Base-by-base conservation (phyloP, 2,329 filamentous ascomycete species). In the Cladophialophora psammophila region DNA sequence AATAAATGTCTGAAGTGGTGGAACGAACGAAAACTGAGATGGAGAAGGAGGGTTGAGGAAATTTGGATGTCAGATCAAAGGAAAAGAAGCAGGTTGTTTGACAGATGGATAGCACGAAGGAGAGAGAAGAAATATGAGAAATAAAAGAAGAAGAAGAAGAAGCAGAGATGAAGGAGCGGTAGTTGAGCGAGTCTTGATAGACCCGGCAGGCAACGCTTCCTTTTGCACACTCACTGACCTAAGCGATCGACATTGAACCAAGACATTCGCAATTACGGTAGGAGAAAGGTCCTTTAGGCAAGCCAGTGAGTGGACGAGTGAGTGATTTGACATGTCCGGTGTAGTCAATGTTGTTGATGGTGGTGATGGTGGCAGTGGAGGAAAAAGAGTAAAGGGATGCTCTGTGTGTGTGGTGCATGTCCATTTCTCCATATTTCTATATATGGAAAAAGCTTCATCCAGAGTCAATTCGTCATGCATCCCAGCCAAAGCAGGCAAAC, bases 291-390 rank as follows among this genome's bases (percentile, higher is more conserved):
- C 18, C 9, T 45, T 15, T 20, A 15, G 48, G 34, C 32, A 18
- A 34, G 32, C 15, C 42, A 50, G 13, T 35, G 20, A 31, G 32
- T 26, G 15, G 35, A 42, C 12, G 15, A 34, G 34, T 5, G 55
- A n/a, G n/a, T 8, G 34, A n/a, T 12, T 20, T 35, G 59, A 56
- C 52, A 63, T 61, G 59, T 61, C 59, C 59, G 59, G 18, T 48
- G 59, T 52, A 35, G 48, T 45, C n/a, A 42, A 60, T 40, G 26
- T 60, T 40, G 57, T 32, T 45, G 18, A n/a, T 48, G 38, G 12
- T 31, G 20, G 5, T 40, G 7, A 40, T 45, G 15, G n/a, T 42
- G 40, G n/a, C n/a, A 42, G 40, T 42, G 40, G 40, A 12, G 12
- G n/a, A 42, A n/a, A n/a, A 26, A 3, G 26, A 3, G 36, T 18